These are phyloP conservation scores for Aspergillus floridensis DNA, from an alignment of 2,329 filamentous ascomycete genomes.

Conservation along the genomic window DNA sequence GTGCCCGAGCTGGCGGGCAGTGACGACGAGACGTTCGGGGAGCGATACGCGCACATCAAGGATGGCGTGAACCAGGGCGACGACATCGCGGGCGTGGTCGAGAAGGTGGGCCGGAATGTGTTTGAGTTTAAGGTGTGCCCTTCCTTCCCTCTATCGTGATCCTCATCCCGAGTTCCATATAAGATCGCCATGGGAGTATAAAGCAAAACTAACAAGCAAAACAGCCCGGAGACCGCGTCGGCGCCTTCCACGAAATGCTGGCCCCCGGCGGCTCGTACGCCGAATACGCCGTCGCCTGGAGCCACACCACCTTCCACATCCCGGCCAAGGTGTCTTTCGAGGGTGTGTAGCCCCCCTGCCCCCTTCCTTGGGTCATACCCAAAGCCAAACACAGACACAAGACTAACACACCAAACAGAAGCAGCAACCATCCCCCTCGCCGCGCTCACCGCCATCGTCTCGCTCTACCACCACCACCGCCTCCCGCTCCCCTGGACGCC, in stretches of 20 bases:
- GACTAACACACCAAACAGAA: conserved; percentile 34
- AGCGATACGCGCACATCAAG: background rate
- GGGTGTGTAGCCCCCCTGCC: conserved; percentile 32
- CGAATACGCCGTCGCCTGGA: conserved; percentile 56
- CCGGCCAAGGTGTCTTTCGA: conserved; percentile 52
- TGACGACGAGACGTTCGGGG: background rate
- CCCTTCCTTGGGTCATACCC: too few species aligned
- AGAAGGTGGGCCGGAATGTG: conserved; percentile 52
- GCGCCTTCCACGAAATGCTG: conserved; percentile 49
- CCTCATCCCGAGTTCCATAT: too few species aligned
- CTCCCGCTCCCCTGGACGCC: conserved; percentile 52
- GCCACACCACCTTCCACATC: conserved; percentile 56
- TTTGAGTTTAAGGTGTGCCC: conserved; percentile 48
- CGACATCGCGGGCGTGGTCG: conserved; percentile 53
- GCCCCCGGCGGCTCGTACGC: conserved; percentile 53
- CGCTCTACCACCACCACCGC: conserved; percentile 47
- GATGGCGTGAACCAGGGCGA: conserved; percentile 48
- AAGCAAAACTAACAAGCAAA: background rate
- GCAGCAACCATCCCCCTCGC: conserved; percentile 58
- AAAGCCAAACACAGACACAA: background rate
- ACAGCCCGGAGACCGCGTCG: conserved; percentile 53
- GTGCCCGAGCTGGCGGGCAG: conserved; percentile 9
- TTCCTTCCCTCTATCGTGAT: too few species aligned
- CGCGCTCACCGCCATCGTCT: conserved; percentile 54
- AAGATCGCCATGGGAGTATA: too few species aligned